Conservation (phyloP, 345 rosid genomes). For the Pistacia vera region DNA sequence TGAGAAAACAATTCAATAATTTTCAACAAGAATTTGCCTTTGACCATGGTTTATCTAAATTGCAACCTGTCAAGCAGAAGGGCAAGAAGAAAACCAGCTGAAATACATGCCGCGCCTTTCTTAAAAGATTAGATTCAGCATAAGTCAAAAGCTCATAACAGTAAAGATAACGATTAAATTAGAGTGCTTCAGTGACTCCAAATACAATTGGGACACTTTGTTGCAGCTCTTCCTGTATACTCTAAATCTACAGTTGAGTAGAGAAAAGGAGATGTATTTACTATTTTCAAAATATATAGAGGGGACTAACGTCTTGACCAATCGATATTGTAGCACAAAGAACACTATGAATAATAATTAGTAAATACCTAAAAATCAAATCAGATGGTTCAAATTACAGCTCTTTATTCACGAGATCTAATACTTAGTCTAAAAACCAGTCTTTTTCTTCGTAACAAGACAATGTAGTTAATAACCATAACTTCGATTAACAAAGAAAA, state of each 20-base stretch:
- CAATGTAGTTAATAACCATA: background rate
- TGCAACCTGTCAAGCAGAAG: constrained; percentile 3
- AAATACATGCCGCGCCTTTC: background rate
- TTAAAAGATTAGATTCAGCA: background rate
- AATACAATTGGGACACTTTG: constrained; percentile 4
- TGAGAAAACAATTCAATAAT: background rate
- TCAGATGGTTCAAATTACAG: background rate
- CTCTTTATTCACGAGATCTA: background rate
- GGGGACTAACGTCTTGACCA: background rate
- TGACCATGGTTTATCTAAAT: background rate
- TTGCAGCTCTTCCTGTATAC: background rate
- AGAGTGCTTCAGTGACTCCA: background rate
- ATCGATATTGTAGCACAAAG: background rate
- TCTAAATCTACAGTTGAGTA: background rate
- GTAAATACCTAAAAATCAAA: background rate
- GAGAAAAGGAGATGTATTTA: too few relatives aligned
- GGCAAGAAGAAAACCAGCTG: background rate
- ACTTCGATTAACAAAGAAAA: background rate
- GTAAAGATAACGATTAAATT: background rate
- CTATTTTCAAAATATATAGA: background rate
- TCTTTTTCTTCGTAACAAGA: background rate
- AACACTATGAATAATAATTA: background rate
- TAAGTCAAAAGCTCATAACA: background rate
- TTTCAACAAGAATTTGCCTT: background rate
- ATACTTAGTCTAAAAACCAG: background rate